Base-by-base conservation (phyloP, 1,284 basidiomycete species). In the Tranzscheliella williamsii region DNA sequence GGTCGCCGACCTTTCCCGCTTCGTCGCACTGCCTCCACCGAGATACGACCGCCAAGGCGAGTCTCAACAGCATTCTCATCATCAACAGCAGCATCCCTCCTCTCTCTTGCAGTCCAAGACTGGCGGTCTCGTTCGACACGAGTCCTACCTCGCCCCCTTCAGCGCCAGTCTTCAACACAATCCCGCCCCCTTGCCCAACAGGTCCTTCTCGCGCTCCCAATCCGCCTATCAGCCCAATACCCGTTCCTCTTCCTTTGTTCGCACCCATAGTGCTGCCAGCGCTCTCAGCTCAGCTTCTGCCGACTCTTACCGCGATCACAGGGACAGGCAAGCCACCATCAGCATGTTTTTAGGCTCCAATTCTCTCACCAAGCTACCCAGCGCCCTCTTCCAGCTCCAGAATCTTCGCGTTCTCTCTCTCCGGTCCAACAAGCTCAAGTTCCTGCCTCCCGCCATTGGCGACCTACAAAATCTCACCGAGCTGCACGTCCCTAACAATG, bases 371-470 rank as follows among this genome's bases (percentile, higher is more conserved):
- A 42, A 42, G 5, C 54, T 76, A 13, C 72, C 73, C 9, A 72
- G 68, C 40, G 73, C 72, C 0, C 62, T 76, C 27, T 76, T 76
- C 43, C 62, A 70, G 30, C 56, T 76, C 13, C 48, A 55, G 21
- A 74, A 74, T 33, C 65, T 76, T 9, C 56, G 64, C 30, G 72
- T 74, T 30, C 57, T 76, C n/a, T 71, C 70, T 11, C 41, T 76
- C n/a, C 67, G 73, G 13, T 61, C 67, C 32, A 76, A 76, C 56
- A 63, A 62, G 20, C 62, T 76, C 29, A 63, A 49, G 37, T 42
- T 45, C 29, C 63, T 76, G 5, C 73, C 73, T 0, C 48, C 68
- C 4, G 72, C 72, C 27, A 74, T 76, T 24, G 65, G 68, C 20
- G 67, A 74, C 27, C 51, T 76, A 24, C 55, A 46, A 27, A 66